Conservation (phyloP, 2,329 filamentous ascomycete species). For the Cercospora berteroae region DNA sequence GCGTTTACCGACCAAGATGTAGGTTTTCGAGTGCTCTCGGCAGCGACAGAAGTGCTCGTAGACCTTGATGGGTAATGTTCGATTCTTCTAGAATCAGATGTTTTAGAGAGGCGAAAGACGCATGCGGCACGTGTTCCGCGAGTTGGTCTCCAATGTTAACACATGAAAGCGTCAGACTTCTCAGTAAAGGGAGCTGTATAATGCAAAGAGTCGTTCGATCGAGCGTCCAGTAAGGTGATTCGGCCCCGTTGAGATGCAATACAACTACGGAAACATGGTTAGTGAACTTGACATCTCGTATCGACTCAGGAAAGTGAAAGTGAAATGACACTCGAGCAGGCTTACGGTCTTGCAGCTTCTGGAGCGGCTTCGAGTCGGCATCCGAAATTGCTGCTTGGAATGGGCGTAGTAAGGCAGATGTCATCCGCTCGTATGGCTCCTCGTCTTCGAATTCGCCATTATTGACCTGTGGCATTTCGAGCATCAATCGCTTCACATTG, state of each 20-base stretch:
- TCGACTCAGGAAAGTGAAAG: too few species aligned
- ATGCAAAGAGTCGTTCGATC: slow-evolving; percentile 18
- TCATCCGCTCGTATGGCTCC: slow-evolving; percentile 21
- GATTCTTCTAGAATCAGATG: slow-evolving; percentile 26
- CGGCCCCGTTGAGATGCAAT: slow-evolving; percentile 26
- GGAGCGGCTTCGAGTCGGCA: slow-evolving; percentile 14
- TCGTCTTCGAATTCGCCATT: slow-evolving; percentile 24
- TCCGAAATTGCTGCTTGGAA: slow-evolving; percentile 19
- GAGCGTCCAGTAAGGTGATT: slow-evolving; percentile 28
- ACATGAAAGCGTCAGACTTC: slow-evolving; percentile 26
- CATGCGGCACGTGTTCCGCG: not conserved
- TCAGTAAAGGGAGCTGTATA: slow-evolving; percentile 20
- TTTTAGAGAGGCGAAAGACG: slow-evolving; percentile 18
- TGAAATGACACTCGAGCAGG: not conserved
- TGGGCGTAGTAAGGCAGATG: slow-evolving; percentile 14
- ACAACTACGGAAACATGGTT: slow-evolving; percentile 19
- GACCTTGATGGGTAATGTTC: slow-evolving; percentile 26
- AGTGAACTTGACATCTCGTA: too few species aligned
- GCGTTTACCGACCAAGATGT: slow-evolving; percentile 15
- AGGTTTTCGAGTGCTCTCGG: slow-evolving; percentile 22
- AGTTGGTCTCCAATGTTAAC: slow-evolving; percentile 24
- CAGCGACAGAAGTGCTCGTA: slow-evolving; percentile 23
- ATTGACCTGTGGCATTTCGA: slow-evolving; percentile 28
- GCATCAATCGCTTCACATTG: slow-evolving; percentile 22
- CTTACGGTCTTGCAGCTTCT: slow-evolving; percentile 23